These are phyloP conservation scores for Saccharomycopsis olivae DNA, from an alignment of 805 yeast species.

Conservation along the genomic window DNA sequence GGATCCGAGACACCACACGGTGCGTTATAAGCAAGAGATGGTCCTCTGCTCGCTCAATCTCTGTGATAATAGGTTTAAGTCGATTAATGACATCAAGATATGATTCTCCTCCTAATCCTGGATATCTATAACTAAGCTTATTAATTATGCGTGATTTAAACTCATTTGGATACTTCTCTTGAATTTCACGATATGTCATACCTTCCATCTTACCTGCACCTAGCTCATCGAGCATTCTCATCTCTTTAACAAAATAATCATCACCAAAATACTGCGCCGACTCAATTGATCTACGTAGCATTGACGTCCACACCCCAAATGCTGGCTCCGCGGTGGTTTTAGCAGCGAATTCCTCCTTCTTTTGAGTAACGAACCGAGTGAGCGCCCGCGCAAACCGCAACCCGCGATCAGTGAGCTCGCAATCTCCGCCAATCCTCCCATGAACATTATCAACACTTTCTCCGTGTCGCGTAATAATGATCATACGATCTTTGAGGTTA, in stretches of 20 bases:
- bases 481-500: constrained; percentile 80
- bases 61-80: constrained; percentile 81
- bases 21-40: constrained; percentile 79
- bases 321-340: constrained; percentile 19
- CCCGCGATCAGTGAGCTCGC: constrained; percentile 75
- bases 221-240: constrained; percentile 87
- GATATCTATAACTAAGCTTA: constrained; percentile 81
- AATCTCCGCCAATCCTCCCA: constrained; percentile 91
- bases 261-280: constrained; percentile 72
- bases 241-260: constrained; percentile 70
- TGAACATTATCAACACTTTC: constrained; percentile 76
- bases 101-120: constrained; percentile 96
- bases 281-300: constrained; percentile 68
- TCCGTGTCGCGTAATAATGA: constrained; percentile 94
- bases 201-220: constrained; percentile 92
- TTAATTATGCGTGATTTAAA: constrained; percentile 64
- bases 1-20: constrained; percentile 80
- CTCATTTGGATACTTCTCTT: constrained; percentile 61
- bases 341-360: constrained; percentile 57
- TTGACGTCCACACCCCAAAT: constrained; percentile 88
- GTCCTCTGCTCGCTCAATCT: constrained; percentile 83
- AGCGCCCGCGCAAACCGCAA: constrained; percentile 60
- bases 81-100: constrained; percentile 89
- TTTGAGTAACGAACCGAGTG: constrained; percentile 60
- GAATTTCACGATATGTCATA: constrained; percentile 83